phyloP scores from a whole-genome alignment of 2,329 filamentous ascomycete genomes.

The Stemphylium vesicarium region DNA sequence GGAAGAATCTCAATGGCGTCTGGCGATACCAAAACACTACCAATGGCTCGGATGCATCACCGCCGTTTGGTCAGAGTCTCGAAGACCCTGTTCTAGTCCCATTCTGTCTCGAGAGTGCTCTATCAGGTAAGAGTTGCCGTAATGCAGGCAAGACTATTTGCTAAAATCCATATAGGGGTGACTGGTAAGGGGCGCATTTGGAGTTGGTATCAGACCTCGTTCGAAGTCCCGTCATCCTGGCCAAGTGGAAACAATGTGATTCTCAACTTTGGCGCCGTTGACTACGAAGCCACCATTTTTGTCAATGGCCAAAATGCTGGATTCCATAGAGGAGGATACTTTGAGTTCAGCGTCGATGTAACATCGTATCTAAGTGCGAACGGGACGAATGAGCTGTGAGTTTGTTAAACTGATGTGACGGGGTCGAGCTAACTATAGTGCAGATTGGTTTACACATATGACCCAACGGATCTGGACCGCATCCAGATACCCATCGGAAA shows the following conservation, averaged over 20 bases:
- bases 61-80: conserved; percentile 54
- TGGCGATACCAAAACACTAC: conserved; percentile 61
- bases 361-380: conserved; percentile 54
- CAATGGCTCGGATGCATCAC: conserved; percentile 49
- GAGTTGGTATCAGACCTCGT: conserved; percentile 60
- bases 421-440: neutral
- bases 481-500: conserved; percentile 71
- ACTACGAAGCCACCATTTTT: conserved; percentile 64
- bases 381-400: conserved; percentile 62
- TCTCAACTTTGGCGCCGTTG: conserved; percentile 65
- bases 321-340: conserved; percentile 67
- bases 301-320: conserved; percentile 62
- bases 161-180: conserved; percentile 49
- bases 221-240: conserved; percentile 59
- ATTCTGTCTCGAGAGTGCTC: conserved; percentile 61
- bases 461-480: conserved; percentile 66
- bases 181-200: conserved; percentile 48
- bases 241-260: conserved; percentile 51
- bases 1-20: conserved; percentile 65
- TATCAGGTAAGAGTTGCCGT: conserved; percentile 51
- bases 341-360: conserved; percentile 65
- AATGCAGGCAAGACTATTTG: conserved; percentile 44
- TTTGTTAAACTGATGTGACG: neutral
- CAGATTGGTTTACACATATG: conserved; percentile 69
- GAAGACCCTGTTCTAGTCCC: conserved; percentile 57